Conservation (phyloP, 371 early-diverging fungal species). For the Chytridiales sp. region DNA sequence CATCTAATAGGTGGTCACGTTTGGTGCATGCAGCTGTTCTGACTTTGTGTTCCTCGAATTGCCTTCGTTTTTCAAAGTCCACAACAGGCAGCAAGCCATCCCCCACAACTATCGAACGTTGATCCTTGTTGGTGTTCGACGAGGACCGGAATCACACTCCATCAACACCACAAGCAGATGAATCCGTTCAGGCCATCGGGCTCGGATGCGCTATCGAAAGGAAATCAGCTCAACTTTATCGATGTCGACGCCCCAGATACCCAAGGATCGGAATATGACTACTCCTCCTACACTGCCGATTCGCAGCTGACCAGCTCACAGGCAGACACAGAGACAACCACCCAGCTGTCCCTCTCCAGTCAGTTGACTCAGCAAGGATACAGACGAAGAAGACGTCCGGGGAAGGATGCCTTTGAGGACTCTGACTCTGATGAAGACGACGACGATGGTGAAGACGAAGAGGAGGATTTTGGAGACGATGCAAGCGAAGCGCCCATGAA, state of each 20-base stretch:
- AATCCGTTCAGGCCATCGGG: too few species aligned
- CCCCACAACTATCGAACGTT: too few species aligned
- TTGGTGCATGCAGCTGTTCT: too few species aligned
- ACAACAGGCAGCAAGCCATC: too few species aligned
- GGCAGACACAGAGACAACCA: background rate
- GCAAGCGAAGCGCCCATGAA: background rate
- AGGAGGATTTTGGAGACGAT: constrained; percentile 15
- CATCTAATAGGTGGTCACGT: too few species aligned
- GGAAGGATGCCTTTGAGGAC: background rate
- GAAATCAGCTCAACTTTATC: constrained; percentile 9
- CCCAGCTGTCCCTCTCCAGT: background rate
- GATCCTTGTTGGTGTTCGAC: too few species aligned
- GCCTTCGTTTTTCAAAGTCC: too few species aligned
- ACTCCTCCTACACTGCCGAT: constrained; percentile 39
- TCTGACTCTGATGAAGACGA: background rate
- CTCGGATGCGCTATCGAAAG: too few species aligned
- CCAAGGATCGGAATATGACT: constrained; percentile 61
- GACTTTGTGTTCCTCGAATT: too few species aligned
- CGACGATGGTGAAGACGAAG: background rate
- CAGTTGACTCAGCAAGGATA: background rate
- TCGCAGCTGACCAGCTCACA: constrained; percentile 32
- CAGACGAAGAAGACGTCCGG: background rate
- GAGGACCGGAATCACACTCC: too few species aligned
- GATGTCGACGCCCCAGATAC: constrained; percentile 23
- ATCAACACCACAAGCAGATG: too few species aligned